phyloP scores from a whole-genome alignment of 306 rosid genomes.

The Castanospermum australe region DNA sequence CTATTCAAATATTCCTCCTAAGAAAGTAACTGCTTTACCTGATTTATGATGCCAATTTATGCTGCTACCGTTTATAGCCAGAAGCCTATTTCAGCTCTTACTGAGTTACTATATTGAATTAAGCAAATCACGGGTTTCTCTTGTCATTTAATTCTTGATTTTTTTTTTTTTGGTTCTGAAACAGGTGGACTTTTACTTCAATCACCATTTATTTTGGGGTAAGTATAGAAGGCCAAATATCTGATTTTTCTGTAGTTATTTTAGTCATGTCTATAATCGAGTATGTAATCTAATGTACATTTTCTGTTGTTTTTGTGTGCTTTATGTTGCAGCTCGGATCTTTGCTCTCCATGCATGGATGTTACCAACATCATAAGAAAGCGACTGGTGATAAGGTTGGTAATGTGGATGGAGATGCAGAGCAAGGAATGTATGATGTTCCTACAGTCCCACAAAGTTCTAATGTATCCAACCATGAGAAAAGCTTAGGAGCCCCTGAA shows the following conservation, averaged over 20 bases:
- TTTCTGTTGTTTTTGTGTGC: slow-evolving; percentile 9
- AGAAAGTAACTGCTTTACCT: neutral
- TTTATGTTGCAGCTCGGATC: slow-evolving; percentile 70
- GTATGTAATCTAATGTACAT: neutral
- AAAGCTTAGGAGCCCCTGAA: slow-evolving; percentile 29
- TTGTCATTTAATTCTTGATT: neutral
- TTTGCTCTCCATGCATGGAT: slow-evolving; percentile 76
- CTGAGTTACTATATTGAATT: neutral
- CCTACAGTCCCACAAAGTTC: slow-evolving; percentile 31
- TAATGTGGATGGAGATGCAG: slow-evolving; percentile 78
- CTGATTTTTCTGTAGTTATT: neutral
- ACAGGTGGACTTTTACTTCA: slow-evolving; percentile 89
- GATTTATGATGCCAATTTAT: neutral
- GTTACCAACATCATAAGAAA: slow-evolving; percentile 82
- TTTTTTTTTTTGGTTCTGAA: slow-evolving; percentile 11
- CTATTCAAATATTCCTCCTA: neutral
- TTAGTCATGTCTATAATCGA: neutral
- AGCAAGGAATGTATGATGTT: slow-evolving; percentile 49
- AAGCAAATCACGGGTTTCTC: neutral
- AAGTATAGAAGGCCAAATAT: slow-evolving; percentile 35
- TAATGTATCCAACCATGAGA: slow-evolving; percentile 33
- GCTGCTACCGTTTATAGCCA: neutral
- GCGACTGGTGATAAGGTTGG: slow-evolving; percentile 81
- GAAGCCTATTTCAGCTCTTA: neutral
- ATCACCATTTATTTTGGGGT: slow-evolving; percentile 94